Conservation (phyloP, 331 rosid species). For the Quercus lobata region DNA sequence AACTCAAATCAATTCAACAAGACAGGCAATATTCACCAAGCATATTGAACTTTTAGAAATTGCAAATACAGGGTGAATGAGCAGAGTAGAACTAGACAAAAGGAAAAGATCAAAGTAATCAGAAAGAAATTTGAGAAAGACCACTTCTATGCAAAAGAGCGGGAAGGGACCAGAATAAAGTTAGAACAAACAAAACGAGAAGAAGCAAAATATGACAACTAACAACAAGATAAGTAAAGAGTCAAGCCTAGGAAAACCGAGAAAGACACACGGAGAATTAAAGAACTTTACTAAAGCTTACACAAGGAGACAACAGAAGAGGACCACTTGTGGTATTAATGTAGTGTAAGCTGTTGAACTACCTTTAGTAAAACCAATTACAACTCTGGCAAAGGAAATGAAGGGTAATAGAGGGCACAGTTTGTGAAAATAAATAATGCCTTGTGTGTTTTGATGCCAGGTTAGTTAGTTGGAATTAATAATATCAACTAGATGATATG, state of each 20-base stretch:
- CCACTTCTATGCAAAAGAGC: not conserved
- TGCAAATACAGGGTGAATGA: not conserved
- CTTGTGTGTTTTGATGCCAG: conserved; percentile 12
- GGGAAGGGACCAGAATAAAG: not conserved
- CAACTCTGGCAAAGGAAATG: conserved; percentile 20
- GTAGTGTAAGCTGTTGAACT: conserved; percentile 20
- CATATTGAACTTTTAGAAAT: not conserved
- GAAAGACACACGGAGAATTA: conserved; percentile 22
- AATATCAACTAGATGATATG: conserved; percentile 32
- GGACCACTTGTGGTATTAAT: conserved; percentile 12
- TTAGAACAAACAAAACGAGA: not conserved
- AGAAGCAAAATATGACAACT: conserved; percentile 16
- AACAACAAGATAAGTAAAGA: conserved; percentile 8
- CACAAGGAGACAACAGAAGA: conserved; percentile 31
- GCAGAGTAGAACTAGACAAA: not conserved
- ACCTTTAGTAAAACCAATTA: conserved; percentile 24
- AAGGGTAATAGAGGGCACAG: conserved; percentile 12
- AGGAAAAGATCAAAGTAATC: not conserved
- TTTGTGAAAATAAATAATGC: conserved; percentile 16
- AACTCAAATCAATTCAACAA: conserved; percentile 15
- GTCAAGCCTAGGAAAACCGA: conserved; percentile 12
- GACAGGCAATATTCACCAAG: not conserved
- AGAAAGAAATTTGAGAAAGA: not conserved
- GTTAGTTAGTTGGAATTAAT: conserved; percentile 25
- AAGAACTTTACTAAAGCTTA: conserved; percentile 19